These are phyloP conservation scores for Carallia pectinifolia DNA, from an alignment of 345 rosid genomes.

Conservation along the genomic window DNA sequence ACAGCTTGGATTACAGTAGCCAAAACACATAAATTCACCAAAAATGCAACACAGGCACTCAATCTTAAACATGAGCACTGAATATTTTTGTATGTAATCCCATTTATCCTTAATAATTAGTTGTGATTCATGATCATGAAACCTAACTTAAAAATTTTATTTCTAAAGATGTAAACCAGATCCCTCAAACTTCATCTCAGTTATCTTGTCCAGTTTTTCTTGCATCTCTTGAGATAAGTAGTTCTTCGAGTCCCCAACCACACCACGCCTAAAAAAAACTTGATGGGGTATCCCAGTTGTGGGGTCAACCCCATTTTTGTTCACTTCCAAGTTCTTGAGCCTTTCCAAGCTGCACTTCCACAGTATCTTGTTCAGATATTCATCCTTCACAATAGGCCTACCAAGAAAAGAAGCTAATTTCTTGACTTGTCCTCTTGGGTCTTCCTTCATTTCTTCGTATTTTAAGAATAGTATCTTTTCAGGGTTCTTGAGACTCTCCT, in stretches of 20 bases:
- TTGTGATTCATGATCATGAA: too few relatives aligned
- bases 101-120: too few relatives aligned
- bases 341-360: conserved; percentile 44
- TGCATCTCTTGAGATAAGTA: conserved; percentile 22
- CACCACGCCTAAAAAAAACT: conserved; percentile 27
- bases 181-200: conserved; percentile 17
- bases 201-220: conserved; percentile 13
- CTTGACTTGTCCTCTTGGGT: not conserved
- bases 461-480: conserved; percentile 31
- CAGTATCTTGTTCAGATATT: conserved; percentile 26
- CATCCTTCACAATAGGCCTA: conserved; percentile 14
- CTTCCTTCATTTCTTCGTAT: conserved; percentile 36
- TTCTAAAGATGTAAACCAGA: conserved; percentile 22
- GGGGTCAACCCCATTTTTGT: conserved; percentile 37
- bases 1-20: too few relatives aligned
- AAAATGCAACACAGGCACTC: too few relatives aligned
- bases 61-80: too few relatives aligned
- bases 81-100: too few relatives aligned
- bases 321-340: conserved; percentile 43
- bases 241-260: conserved; percentile 41
- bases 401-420: conserved; percentile 27
- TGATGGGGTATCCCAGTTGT: conserved; percentile 16
- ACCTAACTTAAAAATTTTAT: too few relatives aligned
- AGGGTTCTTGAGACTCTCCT: conserved; percentile 23
- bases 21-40: too few relatives aligned